Percentiles rank a stretch among this genome's conserved stretches.
These are phyloP conservation scores for Erythrobasidium yunnanense DNA, from an alignment of 768 basidiomycete species.

Conservation along the genomic window DNA sequence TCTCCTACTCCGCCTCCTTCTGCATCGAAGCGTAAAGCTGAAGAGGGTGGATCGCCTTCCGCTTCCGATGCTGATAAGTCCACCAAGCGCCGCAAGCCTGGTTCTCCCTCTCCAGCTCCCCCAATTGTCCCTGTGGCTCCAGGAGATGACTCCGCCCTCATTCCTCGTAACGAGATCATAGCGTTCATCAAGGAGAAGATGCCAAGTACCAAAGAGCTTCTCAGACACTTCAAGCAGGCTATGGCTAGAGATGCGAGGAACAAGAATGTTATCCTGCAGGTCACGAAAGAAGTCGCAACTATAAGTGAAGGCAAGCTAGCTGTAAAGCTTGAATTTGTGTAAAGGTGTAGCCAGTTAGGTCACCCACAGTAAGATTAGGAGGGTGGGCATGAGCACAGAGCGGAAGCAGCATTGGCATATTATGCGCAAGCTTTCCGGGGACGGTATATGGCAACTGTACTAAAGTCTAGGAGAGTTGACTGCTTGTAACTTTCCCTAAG, in stretches of 20 bases:
- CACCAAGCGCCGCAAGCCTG: conserved; percentile 24
- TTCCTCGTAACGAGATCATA: conserved; percentile 11
- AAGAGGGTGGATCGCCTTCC: conserved; percentile 4
- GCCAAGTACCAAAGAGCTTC: conserved; percentile 23
- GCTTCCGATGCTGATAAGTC: not conserved
- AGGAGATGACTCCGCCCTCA: conserved; percentile 22
- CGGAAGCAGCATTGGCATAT: too few relatives aligned
- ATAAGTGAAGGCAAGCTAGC: conserved; percentile 11
- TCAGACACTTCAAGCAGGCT: conserved; percentile 20
- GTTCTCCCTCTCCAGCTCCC: conserved; percentile 14
- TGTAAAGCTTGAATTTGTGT: conserved; percentile 9
- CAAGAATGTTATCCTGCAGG: conserved; percentile 18
- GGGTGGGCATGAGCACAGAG: too few relatives aligned
- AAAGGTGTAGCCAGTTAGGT: too few relatives aligned
- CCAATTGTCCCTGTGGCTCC: not conserved
- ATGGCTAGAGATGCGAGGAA: conserved; percentile 16
- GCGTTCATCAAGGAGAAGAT: not conserved
- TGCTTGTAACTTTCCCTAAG: too few relatives aligned
- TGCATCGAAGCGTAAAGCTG: conserved; percentile 22
- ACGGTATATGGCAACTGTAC: too few relatives aligned
- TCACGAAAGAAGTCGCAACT: conserved; percentile 10
- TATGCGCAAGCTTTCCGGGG: too few relatives aligned
- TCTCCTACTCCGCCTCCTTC: conserved; percentile 23
- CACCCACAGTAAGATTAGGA: too few relatives aligned
- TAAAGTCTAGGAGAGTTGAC: too few relatives aligned